Base-by-base conservation (phyloP, 2,329 filamentous ascomycete species). In the Colletotrichum brevisporum region DNA sequence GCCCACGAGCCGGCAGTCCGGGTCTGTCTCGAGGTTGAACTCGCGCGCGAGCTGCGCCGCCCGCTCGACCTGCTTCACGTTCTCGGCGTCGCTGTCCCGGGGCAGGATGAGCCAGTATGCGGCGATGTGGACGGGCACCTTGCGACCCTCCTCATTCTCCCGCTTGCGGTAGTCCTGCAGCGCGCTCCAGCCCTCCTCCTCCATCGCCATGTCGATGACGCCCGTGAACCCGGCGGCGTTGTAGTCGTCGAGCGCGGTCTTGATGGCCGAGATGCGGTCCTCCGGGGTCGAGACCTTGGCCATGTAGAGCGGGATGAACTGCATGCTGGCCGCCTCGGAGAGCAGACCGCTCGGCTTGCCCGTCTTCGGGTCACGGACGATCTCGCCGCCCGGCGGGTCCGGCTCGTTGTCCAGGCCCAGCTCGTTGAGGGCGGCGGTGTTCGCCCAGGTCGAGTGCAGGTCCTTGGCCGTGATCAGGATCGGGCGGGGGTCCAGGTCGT, bases 141-240 rank as follows among this genome's bases (percentile, higher is more conserved):
- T 56, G 3, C 67, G 70, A 5, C 75, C 73, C 4, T 79, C 79
- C 61, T 75, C 73, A 21, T 75, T 67, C 18, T 77, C 79, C 12
- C 86, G 74, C 13, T 51, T 47, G 1, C 65, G 53, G 48, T 57
- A 67, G 47, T 80, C 77, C 27, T 83, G 79, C 63, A 89, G 74
- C 2, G 85, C 85, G 51, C 85, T 84, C 85, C 86, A 88, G 5
- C 79, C 81, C 52, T 83, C 85, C 62, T 88, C 84, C 71, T 89
- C 86, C 85, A 89, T 87, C 4, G 86, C 86, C 86, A 89, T 88
- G 68, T 89, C 87, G 10, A 89, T 79, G 48, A 86, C 75, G 2
- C 86, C 86, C 2, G 87, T 89, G 72, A 86, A 88, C 3, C 87
- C 87, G 1, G 80, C 80, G 1, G 79, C 77, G 67, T 82, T 83